Evolutionary conservation across 306 rosid species (phyloP).

Genomic region (Cajanus cajan): DNA sequence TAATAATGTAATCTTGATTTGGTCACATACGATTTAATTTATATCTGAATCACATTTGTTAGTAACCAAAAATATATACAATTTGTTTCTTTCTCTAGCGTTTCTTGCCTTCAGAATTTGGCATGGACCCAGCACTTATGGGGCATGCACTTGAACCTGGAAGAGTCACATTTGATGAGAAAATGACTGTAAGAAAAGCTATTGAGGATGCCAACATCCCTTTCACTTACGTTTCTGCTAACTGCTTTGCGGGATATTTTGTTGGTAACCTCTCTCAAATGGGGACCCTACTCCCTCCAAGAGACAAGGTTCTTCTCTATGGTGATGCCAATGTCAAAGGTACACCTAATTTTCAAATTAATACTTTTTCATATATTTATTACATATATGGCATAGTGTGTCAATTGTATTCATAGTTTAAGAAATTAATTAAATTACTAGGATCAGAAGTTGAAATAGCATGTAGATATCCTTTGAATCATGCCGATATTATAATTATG

Average conservation of each 20-base stretch:
- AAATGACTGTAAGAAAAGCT: conserved; percentile 67
- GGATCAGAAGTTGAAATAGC: too few relatives aligned
- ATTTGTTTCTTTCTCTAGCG: conserved; percentile 41
- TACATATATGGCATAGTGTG: background rate
- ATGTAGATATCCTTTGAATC: too few relatives aligned
- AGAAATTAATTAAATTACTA: too few relatives aligned
- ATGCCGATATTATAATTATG: too few relatives aligned
- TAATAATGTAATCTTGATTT: too few relatives aligned
- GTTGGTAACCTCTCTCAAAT: conserved; percentile 77
- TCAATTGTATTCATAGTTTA: background rate
- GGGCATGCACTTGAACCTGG: conserved; percentile 85
- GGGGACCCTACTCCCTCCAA: conserved; percentile 64
- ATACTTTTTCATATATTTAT: background rate
- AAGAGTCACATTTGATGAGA: conserved; percentile 80
- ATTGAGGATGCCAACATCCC: conserved; percentile 82
- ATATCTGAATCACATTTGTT: too few relatives aligned
- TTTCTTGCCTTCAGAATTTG: conserved; percentile 88
- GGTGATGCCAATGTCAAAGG: conserved; percentile 85
- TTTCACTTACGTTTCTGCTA: conserved; percentile 73
- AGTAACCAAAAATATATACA: too few relatives aligned
- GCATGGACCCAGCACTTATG: conserved; percentile 78
- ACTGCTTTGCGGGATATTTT: conserved; percentile 75
- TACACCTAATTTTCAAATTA: background rate
- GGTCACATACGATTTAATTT: too few relatives aligned
- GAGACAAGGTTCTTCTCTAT: conserved; percentile 52